Evolutionary conservation across 495 filamentous ascomycete genomes (phyloP).

Genomic region (Platismatia glauca): DNA sequence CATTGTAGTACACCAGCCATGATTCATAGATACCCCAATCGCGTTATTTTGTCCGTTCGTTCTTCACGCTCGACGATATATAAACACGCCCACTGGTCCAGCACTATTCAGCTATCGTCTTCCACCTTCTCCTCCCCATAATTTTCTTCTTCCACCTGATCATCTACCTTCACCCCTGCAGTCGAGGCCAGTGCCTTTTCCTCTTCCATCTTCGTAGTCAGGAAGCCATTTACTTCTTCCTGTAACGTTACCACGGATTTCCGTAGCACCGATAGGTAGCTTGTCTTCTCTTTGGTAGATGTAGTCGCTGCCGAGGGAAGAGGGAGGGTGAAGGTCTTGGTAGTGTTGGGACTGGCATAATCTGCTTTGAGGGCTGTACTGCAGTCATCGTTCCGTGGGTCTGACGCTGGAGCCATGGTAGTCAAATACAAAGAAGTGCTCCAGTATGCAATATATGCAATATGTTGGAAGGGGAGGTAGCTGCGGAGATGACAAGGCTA

Average conservation of each 20-base stretch:
- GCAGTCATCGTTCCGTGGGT: background rate
- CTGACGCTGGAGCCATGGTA: background rate
- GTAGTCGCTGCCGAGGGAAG: conserved; percentile 30
- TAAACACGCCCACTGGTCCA: background rate
- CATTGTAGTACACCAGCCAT: background rate
- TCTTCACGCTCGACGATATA: background rate
- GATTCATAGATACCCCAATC: conserved; percentile 11
- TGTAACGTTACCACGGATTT: conserved; percentile 53
- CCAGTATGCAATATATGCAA: background rate
- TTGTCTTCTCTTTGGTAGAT: conserved; percentile 45
- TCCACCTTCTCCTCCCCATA: conserved; percentile 67
- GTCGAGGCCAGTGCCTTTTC: conserved; percentile 51
- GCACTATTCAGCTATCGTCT: conserved; percentile 4
- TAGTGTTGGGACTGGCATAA: conserved; percentile 50
- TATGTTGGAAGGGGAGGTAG: background rate
- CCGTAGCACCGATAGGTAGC: conserved; percentile 62
- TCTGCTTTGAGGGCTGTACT: conserved; percentile 38
- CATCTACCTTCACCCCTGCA: conserved; percentile 39
- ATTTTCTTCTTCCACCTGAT: conserved; percentile 69
- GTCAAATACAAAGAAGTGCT: background rate
- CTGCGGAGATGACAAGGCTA: background rate
- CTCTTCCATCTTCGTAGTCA: conserved; percentile 83
- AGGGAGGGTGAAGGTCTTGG: conserved; percentile 35
- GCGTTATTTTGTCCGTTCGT: background rate
- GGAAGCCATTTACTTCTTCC: conserved; percentile 65